Evolutionary conservation across 139 green algal genomes (phyloP), one percentile per base, ranked within the genome.

Genomic region (Closterium sp.): DNA sequence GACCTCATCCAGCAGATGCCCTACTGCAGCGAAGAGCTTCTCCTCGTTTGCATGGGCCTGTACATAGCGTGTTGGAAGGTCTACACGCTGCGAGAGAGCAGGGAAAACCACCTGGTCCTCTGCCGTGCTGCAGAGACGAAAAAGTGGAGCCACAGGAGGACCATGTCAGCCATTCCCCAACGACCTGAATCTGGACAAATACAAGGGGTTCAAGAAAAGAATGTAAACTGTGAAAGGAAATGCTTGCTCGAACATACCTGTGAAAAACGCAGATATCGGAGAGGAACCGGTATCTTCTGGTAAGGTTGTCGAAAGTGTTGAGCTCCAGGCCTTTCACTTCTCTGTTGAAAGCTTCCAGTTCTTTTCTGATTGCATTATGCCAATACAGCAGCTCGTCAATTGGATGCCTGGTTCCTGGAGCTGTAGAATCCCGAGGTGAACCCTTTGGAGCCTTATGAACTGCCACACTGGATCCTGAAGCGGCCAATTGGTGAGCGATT

Each of bases 61-160:
- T n/a, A 32, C 33, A 36, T 93, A 93, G n/a, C 30, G 34, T 31
- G 28, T 33, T 25, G 89, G 84, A 64, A 91, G 55, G n/a, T 93
- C 23, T 19, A 91, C 88, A n/a, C 84, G 90, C 0, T 19, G 1
- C 9, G 81, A 30, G 81, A 98, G 90, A 31, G 96, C 97, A 19
- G 97, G 96, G 81, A 98, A 97, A 84, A 98, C 93, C 25, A 98
- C 95, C 55, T 99, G 96, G 89, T 99, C 97, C 93, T 99, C 97
- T 23, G 95, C 97, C 12, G 96, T 93, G 7, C 95, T 96, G 96
- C 98, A 97, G 30, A 21, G 21, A 88, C 31, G 12, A 88, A 38
- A 28, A 30, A 33, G 1, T 38, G 31, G n/a, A 86, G 6, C 83
- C 30, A 34, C 0, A 23, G 12, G 64, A 76, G 12, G 55, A 76